A percentile compares a stretch with the other conserved stretches of the same genome.
Evolutionary conservation across 805 yeast genomes (phyloP).

Genomic region (Cyberlindnera euphorbiiphila): DNA sequence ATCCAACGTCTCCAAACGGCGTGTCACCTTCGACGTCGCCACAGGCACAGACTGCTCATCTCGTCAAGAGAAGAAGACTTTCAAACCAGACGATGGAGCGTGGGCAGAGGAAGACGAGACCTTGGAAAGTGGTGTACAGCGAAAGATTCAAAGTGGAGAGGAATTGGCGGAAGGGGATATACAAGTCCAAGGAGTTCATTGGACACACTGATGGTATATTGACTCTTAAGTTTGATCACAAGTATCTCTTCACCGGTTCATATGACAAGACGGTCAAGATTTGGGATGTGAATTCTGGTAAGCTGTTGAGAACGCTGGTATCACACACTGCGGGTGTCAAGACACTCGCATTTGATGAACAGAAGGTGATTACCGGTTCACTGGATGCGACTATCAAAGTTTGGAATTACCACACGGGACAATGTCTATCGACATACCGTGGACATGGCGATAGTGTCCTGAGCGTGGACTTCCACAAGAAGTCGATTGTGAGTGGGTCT

Average conservation of each 20-base stretch:
- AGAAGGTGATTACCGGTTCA: slow-evolving; percentile 88
- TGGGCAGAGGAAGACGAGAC: slow-evolving; percentile 50
- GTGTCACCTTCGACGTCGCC: too few relatives aligned
- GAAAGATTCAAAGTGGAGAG: slow-evolving; percentile 89
- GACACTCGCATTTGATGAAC: slow-evolving; percentile 79
- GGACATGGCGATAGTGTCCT: slow-evolving; percentile 89
- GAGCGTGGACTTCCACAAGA: slow-evolving; percentile 75
- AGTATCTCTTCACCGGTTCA: slow-evolving; percentile 83
- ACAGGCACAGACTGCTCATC: background rate
- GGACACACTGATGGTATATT: slow-evolving; percentile 92
- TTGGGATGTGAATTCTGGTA: slow-evolving; percentile 87
- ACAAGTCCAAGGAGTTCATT: slow-evolving; percentile 55
- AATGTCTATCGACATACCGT: slow-evolving; percentile 87
- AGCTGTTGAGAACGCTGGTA: slow-evolving; percentile 65
- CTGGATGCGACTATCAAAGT: slow-evolving; percentile 88
- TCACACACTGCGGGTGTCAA: slow-evolving; percentile 93
- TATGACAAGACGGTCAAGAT: slow-evolving; percentile 86
- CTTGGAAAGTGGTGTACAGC: slow-evolving; percentile 93
- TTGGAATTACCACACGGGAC: slow-evolving; percentile 95
- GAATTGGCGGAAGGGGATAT: slow-evolving; percentile 89
- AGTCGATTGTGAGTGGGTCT: slow-evolving; percentile 86
- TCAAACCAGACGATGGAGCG: slow-evolving; percentile 24
- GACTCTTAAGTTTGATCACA: slow-evolving; percentile 78
- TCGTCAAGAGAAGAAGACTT: slow-evolving; percentile 25
- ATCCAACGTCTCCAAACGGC: slow-evolving; percentile 4